Evolutionary conservation across 2,329 filamentous ascomycete species (phyloP), one percentile per base, ranked within the genome.

Genomic region (Sporothrix globosa): DNA sequence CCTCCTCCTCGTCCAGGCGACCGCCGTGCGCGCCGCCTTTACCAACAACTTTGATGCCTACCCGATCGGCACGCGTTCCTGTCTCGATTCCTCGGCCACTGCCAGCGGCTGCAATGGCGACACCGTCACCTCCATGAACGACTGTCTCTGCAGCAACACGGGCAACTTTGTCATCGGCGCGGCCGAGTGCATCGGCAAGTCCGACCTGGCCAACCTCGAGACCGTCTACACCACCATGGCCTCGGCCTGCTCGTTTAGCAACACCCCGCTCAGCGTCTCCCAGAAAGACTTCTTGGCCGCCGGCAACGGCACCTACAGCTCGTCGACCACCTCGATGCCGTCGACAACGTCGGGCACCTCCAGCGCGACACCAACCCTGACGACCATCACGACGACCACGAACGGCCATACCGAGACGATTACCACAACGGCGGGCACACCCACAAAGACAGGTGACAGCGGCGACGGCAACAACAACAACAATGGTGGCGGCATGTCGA

Each of bases 61-160:
- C 72, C 83, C 83, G 0, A 19, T 74, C 27, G 75, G 72, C 24
- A 76, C 83, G 2, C 82, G 83, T 70, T 7, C 75, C 9, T 87
- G 85, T 71, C 77, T 87, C 1, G 76, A 80, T 73, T 63, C 78
- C 19, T 78, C 84, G 4, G 80, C 83, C 41, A 75, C 78, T 61
- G 44, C 71, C 24, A 81, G 81, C 19, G 74, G 76, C 4, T 87
- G 85, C 76, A 77, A 77, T 5, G 82, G 81, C 21, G 74, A 75
- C 24, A 80, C 80, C 0, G 78, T 80, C 2, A 58, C 74, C 0
- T 76, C 80, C 41, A 78, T 86, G 72, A 87, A 87, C 73, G 68
- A 75, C 2, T 87, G 85, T 68, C 79, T 87, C 1, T 87, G 85
- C 75, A 75, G 76, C 72, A 85, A 87, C 73, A 77, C 79, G 44